Conservation (phyloP, 2,329 filamentous ascomycete species). For the Metarhizium brunneum region DNA sequence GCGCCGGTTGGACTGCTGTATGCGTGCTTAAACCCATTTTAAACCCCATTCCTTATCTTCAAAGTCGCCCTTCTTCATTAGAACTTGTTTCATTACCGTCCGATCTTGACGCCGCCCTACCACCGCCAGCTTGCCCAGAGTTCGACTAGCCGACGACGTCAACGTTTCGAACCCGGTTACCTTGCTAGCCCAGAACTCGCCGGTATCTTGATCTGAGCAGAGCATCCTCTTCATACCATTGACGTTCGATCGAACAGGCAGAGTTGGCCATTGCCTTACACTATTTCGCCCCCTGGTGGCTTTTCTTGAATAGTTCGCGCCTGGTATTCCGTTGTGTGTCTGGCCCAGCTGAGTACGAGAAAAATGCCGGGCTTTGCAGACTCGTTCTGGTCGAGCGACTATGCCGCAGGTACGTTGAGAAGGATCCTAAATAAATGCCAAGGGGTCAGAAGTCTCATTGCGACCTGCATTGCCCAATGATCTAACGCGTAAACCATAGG, state of each 20-base stretch:
- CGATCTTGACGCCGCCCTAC: background rate
- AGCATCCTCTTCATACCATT: background rate
- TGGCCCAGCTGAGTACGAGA: slow-evolving; percentile 19
- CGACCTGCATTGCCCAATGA: background rate
- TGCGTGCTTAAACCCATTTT: background rate
- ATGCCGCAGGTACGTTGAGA: slow-evolving; percentile 67
- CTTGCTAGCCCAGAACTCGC: background rate
- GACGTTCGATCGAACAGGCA: background rate
- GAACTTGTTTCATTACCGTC: background rate
- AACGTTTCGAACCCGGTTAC: background rate
- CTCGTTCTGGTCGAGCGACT: slow-evolving; percentile 97
- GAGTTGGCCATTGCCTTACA: background rate
- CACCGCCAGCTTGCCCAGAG: background rate
- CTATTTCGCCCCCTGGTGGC: background rate
- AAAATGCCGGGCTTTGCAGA: slow-evolving; percentile 81
- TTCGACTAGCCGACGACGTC: background rate
- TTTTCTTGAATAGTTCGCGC: background rate
- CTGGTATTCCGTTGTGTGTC: background rate
- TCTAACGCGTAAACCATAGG: slow-evolving; percentile 33
- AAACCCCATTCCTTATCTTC: background rate
- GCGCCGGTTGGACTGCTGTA: background rate
- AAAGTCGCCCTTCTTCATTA: background rate
- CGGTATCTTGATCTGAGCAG: background rate
- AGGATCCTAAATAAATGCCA: background rate
- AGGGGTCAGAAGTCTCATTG: background rate